phyloP scores from a whole-genome alignment of 78 protist species.

The Protostelium mycophagum region DNA sequence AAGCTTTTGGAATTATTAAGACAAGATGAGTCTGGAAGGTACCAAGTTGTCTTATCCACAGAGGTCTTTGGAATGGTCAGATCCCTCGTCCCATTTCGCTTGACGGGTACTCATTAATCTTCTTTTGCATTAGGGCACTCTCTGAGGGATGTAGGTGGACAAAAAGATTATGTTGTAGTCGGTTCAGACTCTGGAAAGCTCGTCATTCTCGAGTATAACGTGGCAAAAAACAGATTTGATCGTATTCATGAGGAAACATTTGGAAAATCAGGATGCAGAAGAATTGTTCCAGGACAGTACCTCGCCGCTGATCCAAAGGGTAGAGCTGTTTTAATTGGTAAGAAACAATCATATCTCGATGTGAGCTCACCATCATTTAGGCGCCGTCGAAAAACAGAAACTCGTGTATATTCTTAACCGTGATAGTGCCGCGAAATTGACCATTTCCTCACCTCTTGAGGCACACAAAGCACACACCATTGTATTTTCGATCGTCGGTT shows the following conservation, averaged over 20 bases:
- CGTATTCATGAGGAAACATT: slow-evolving; percentile 90
- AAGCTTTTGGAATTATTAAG: slow-evolving; percentile 74
- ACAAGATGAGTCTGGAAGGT: slow-evolving; percentile 73
- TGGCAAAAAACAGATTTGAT: slow-evolving; percentile 43
- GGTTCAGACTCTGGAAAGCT: slow-evolving; percentile 92
- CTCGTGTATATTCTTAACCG: slow-evolving; percentile 93
- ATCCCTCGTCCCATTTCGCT: slow-evolving; percentile 81
- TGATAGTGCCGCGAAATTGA: slow-evolving; percentile 74
- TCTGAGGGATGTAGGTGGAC: neutral
- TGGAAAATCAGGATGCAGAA: slow-evolving; percentile 93
- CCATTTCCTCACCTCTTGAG: slow-evolving; percentile 95
- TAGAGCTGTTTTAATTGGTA: slow-evolving; percentile 96
- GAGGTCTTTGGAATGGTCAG: slow-evolving; percentile 89
- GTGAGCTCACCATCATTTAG: slow-evolving; percentile 8
- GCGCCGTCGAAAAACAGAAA: slow-evolving; percentile 95
- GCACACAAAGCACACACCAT: slow-evolving; percentile 89
- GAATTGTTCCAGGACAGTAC: slow-evolving; percentile 96
- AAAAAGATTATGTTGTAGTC: slow-evolving; percentile 86
- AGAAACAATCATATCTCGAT: neutral
- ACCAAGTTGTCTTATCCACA: slow-evolving; percentile 52
- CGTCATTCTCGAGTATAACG: slow-evolving; percentile 80
- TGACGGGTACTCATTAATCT: slow-evolving; percentile 57
- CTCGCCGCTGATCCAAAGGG: slow-evolving; percentile 96
- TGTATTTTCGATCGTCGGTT: slow-evolving; percentile 70
- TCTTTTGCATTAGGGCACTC: slow-evolving; percentile 9